Base-by-base conservation (phyloP, 108 stramenopile genomes). In the Skeletonema potamos region DNA sequence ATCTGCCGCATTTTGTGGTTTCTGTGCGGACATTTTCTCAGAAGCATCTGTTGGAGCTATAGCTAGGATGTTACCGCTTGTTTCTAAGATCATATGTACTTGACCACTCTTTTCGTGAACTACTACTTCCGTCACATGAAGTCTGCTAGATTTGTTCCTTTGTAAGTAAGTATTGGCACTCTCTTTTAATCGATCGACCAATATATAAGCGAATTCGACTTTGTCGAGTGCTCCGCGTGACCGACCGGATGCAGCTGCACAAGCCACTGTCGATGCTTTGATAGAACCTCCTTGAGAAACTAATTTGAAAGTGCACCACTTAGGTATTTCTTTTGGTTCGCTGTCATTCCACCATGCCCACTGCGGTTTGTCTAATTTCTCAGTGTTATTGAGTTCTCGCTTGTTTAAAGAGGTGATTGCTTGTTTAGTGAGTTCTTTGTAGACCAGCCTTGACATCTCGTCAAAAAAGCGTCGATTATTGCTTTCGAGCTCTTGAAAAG, bases 161-260 rank as follows among this genome's bases (percentile, higher is more conserved):
- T 58, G 51, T n/a, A 32, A 6, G 56, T 60, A 17, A 44, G 43
- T 11, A 15, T 48, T 22, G 34, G 12, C 27, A 27, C 27, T n/a
- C 13, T 27, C 43, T 39, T 76, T 72, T 32, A 88, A 57, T 17
- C 51, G 43, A 15, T 68, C 55, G 27, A 88, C 64, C 17, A 88
- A 65, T 22, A 48, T 43, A 27, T 71, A 28, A 41, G 72, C 69
- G 4, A 89, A 60, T 15, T 22, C 41, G 24, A 55, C 57, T 64
- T 78, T 72, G 48, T 79, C 73, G 26, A 85, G 56, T 3, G 43
- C 39, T 44, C 83, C 79, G 60, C 84, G 75, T 5, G 78, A 79
- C 1, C 57, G 64, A 68, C 90, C 90, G 7, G 87, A 63, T 48
- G 89, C 76, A 48, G 87, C 82, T 29, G 87, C 86, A 61, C 89